Percentiles rank a stretch among this genome's conserved stretches.
Conservation (phyloP, 805 yeast genomes). For the Yarrowia sp. region DNA sequence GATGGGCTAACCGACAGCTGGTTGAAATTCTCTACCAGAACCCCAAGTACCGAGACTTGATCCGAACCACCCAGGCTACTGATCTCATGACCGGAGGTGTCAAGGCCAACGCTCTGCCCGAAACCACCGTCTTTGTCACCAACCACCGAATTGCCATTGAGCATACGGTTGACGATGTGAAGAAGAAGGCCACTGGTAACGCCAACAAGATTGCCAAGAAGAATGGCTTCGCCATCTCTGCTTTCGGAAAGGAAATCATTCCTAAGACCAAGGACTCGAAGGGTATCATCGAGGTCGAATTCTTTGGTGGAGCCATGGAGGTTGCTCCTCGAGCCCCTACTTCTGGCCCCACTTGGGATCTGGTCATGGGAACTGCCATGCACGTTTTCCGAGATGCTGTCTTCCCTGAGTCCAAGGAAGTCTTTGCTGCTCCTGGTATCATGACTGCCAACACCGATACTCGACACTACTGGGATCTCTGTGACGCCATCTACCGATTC, state of each 20-base stretch:
- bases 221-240: conserved; percentile 48
- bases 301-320: conserved; percentile 37
- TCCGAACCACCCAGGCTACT: conserved; percentile 64
- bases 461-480: conserved; percentile 56
- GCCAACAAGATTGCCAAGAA: conserved; percentile 46
- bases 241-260: conserved; percentile 35
- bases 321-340: conserved; percentile 51
- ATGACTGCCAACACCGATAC: conserved; percentile 72
- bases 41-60: conserved; percentile 31
- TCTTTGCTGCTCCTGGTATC: conserved; percentile 53
- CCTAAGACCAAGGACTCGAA: conserved; percentile 32
- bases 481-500: conserved; percentile 57
- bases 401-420: conserved; percentile 37
- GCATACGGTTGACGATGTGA: conserved; percentile 45
- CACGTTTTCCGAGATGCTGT: conserved; percentile 53
- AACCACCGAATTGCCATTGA: conserved; percentile 67
- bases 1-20: conserved; percentile 31
- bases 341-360: conserved; percentile 43
- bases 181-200: conserved; percentile 41
- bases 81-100: conserved; percentile 69
- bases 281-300: conserved; percentile 8
- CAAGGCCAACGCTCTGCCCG: conserved; percentile 76
- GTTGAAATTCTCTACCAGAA: conserved; percentile 10
- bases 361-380: conserved; percentile 57
- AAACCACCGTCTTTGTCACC: conserved; percentile 49